Base-by-base conservation (phyloP, 129 eudicot genomes). In the Deinandra increscens region DNA sequence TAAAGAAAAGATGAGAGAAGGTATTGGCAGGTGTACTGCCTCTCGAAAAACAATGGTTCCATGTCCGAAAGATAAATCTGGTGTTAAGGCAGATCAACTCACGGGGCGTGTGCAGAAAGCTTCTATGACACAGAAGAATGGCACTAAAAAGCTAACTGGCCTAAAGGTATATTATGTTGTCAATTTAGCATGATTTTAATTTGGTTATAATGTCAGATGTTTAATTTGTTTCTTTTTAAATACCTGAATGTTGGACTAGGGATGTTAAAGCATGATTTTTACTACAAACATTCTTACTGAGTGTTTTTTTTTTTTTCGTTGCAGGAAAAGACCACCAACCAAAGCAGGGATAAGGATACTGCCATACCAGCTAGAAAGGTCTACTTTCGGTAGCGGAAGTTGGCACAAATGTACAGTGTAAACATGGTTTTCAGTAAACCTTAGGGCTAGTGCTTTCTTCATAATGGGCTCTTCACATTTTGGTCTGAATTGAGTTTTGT, bases 321-420 rank as follows among this genome's bases (percentile, higher is more conserved):
- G 46, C 86, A 83, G 92, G 85, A 60, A 60, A 81, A 70, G 13
- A 31, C 56, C 33, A 68, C 20, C 18, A 64, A 51, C 43, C 68
- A 22, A 68, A 72, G 60, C 67, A 66, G 77, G 73, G 81, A 46
- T 61, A 79, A 75, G 65, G 80, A 62, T 51, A 19, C 70, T 4
- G 31, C 23, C 29, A 78, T 68, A 29, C 68, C 61, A 73, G 66
- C 60, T 65, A 72, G 56, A 78, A 80, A 62, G 79, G 86, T 78
- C 68, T 72, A 68, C 77, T 63, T 86, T 46, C 80, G 83, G 59
- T 86, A 83, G 81, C 61, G 36, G 42, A 72, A 39, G 69, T 68
- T 15, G 36, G 6, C 58, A 44, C 4, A 22, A 42, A 68, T 68
- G 68, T 3, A 71, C 45, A 72, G 34, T 11, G 45, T 14, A 37